Evolutionary conservation across 2,329 filamentous ascomycete species (phyloP).

Genomic region (Pezicula carpinea): DNA sequence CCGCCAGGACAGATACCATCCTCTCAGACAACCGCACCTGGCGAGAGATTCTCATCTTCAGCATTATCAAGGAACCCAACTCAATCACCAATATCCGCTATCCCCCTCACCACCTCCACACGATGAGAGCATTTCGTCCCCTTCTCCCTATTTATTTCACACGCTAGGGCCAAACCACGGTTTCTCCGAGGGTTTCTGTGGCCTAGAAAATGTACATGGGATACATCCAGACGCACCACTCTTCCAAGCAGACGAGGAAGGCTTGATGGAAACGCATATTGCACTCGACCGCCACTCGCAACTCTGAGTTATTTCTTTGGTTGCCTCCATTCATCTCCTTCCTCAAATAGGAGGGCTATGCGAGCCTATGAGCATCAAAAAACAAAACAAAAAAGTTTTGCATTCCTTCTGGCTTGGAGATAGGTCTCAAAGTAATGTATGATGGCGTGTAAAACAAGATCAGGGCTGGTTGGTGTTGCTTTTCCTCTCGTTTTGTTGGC

Average conservation of each 20-base stretch:
- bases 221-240: not conserved
- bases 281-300: not conserved
- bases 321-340: no score
- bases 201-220: not conserved
- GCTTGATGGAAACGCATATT: not conserved
- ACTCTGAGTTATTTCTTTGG: no score
- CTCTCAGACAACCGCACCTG: slow-evolving; percentile 1
- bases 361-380: no score
- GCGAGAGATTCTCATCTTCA: slow-evolving; percentile 2
- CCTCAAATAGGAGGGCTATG: no score
- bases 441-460: no score
- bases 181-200: not conserved
- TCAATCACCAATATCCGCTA: not conserved
- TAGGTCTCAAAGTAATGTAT: no score
- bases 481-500: not conserved
- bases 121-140: not conserved
- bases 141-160: not conserved
- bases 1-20: slow-evolving; percentile 5
- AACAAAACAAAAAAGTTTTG: no score
- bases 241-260: not conserved
- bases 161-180: not conserved
- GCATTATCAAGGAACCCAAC: not conserved
- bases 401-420: no score
- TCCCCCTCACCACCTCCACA: not conserved
- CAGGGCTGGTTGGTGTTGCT: not conserved